Evolutionary conservation across 2,329 filamentous ascomycete species (phyloP).

Genomic region (Furcasterigmium sp.): DNA sequence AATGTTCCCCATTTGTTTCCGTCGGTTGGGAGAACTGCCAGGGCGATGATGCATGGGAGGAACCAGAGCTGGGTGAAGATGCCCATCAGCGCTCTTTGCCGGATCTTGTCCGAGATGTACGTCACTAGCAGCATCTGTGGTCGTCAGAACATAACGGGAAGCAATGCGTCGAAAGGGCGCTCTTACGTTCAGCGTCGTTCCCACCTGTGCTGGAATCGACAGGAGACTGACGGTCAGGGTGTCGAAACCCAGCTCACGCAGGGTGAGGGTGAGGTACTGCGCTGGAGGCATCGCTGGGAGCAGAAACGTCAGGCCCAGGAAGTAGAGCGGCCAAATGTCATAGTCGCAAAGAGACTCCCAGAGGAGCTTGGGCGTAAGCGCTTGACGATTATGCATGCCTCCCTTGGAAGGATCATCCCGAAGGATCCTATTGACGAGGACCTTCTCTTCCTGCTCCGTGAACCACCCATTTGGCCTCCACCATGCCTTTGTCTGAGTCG

Average conservation of each 20-base stretch:
- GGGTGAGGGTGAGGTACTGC: slow-evolving; percentile 47
- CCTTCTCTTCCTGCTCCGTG: slow-evolving; percentile 46
- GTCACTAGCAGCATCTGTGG: slow-evolving; percentile 36
- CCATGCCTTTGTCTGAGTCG: slow-evolving; percentile 30
- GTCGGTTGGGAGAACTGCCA: slow-evolving; percentile 16
- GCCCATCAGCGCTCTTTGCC: slow-evolving; percentile 34
- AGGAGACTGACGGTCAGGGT: slow-evolving; percentile 47
- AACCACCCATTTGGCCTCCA: slow-evolving; percentile 44
- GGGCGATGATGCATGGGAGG: slow-evolving; percentile 44
- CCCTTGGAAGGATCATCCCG: slow-evolving; percentile 54
- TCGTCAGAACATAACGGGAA: slow-evolving; percentile 21
- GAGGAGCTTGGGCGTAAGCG: slow-evolving; percentile 40
- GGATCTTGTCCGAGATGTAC: slow-evolving; percentile 37
- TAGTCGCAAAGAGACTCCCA: slow-evolving; percentile 47
- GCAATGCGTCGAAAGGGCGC: slow-evolving; percentile 12
- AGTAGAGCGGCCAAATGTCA: slow-evolving; percentile 52
- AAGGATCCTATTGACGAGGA: slow-evolving; percentile 51
- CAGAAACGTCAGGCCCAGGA: slow-evolving; percentile 40
- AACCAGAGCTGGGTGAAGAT: slow-evolving; percentile 45
- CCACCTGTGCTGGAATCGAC: slow-evolving; percentile 42
- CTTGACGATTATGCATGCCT: slow-evolving; percentile 54
- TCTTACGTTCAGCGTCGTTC: slow-evolving; percentile 1
- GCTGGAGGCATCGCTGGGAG: slow-evolving; percentile 40
- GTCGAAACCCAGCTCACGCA: slow-evolving; percentile 43
- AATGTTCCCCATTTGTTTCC: slow-evolving; percentile 26